phyloP scores from a whole-genome alignment of 345 rosid species.

The Populus alba region DNA sequence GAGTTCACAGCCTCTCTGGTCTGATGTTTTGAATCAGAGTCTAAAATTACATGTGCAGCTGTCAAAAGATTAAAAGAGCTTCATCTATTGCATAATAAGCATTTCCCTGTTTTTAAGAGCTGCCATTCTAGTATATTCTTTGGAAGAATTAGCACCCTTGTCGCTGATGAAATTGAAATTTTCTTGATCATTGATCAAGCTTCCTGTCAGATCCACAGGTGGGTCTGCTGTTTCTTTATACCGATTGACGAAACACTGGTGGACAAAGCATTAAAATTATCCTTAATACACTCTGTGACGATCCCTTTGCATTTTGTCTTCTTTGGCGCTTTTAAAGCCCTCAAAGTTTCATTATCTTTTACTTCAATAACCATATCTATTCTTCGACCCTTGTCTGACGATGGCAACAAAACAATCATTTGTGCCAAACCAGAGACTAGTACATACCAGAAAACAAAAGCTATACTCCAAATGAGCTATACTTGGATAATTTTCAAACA shows the following conservation, averaged over 20 bases:
- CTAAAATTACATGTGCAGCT: conserved; percentile 22
- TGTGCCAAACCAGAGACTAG: neutral
- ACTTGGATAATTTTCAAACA: neutral
- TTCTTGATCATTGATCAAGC: conserved; percentile 22
- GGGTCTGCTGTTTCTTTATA: conserved; percentile 14
- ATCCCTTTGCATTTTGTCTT: conserved; percentile 20
- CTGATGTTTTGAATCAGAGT: conserved; percentile 23
- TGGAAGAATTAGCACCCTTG: neutral
- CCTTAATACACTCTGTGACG: conserved; percentile 7
- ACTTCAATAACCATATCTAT: conserved; percentile 55
- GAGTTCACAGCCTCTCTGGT: conserved; percentile 13
- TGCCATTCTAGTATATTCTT: conserved; percentile 2
- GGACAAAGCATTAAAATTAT: conserved; percentile 20
- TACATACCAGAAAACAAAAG: neutral
- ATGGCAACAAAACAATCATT: conserved; percentile 13
- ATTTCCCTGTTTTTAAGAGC: conserved; percentile 7
- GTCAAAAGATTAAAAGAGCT: conserved; percentile 17
- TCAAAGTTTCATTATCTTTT: conserved; percentile 61
- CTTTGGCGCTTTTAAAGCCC: conserved; percentile 54
- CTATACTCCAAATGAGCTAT: neutral
- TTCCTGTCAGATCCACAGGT: conserved; percentile 24
- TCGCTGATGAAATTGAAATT: conserved; percentile 9
- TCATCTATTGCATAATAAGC: conserved; percentile 13
- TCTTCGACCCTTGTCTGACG: conserved; percentile 65
- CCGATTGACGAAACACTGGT: conserved; percentile 24